A percentile compares a stretch with the other conserved stretches of the same genome.
phyloP scores from a whole-genome alignment of 345 rosid genomes.

The Syzygium oleosum region DNA sequence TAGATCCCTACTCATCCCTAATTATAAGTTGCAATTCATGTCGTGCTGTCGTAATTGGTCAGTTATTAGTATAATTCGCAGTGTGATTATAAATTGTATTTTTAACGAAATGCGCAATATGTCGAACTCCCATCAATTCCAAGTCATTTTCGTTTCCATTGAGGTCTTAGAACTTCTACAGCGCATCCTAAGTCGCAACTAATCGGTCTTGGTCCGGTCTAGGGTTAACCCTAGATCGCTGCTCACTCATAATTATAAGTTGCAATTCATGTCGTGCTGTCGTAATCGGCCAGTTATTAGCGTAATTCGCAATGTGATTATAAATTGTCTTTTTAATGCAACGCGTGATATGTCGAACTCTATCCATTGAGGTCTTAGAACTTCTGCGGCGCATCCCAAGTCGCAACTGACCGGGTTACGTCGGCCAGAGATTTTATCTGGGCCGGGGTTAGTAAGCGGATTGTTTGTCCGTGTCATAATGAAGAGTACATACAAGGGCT shows the following conservation, averaged over 20 bases:
- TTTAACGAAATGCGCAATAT: no score
- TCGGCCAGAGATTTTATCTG: neutral
- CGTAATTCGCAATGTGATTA: neutral
- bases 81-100: no score
- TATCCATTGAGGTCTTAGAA: neutral
- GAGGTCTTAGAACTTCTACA: no score
- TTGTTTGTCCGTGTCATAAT: neutral
- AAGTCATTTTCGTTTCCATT: no score
- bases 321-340: neutral
- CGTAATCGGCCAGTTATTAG: neutral
- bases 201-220: no score
- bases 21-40: neutral
- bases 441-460: neutral
- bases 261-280: neutral
- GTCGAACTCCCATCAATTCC: no score
- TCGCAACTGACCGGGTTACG: neutral
- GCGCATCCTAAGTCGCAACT: no score
- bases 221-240: no score
- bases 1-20: no score
- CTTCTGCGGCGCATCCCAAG: neutral
- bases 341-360: neutral
- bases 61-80: no score
- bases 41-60: no score
- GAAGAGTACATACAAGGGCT: neutral
- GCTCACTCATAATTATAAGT: neutral